Conservation (phyloP, 2,329 filamentous ascomycete genomes). For the Ciborinia camelliae region DNA sequence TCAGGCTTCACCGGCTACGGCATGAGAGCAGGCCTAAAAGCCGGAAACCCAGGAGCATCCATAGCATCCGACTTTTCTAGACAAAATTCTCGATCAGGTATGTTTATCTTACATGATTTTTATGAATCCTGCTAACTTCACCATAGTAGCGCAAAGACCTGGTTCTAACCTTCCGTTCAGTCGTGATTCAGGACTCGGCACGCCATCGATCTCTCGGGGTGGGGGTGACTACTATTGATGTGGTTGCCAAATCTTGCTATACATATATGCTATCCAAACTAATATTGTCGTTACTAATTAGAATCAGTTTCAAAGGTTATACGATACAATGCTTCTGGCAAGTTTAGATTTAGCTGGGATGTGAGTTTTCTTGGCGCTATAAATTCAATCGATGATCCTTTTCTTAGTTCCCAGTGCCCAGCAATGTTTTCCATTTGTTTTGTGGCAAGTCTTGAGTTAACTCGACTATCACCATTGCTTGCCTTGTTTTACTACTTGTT, state of each 20-base stretch:
- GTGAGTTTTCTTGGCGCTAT: neutral
- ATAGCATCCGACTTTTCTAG: slow-evolving; percentile 21
- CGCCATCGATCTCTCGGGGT: slow-evolving; percentile 18
- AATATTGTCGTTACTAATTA: neutral
- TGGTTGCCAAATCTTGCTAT: neutral
- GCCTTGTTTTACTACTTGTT: too few relatives aligned
- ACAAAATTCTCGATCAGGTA: slow-evolving; percentile 31
- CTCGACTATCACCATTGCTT: neutral
- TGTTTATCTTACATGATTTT: slow-evolving; percentile 18
- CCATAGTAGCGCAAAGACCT: slow-evolving; percentile 32
- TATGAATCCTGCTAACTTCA: neutral
- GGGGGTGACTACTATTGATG: slow-evolving; percentile 9
- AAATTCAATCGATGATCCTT: neutral
- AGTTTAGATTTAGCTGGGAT: neutral
- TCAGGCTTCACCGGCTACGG: slow-evolving; percentile 36
- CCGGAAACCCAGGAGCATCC: slow-evolving; percentile 32
- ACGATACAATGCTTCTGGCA: neutral
- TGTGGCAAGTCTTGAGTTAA: neutral
- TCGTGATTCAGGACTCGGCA: slow-evolving; percentile 23
- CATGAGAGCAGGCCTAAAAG: slow-evolving; percentile 39
- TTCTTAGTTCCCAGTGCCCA: neutral
- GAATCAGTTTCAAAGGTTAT: neutral
- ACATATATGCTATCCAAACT: neutral
- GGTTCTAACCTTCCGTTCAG: slow-evolving; percentile 21
- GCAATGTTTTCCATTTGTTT: neutral